Conservation (phyloP, 306 rosid species). For the Malus fusca region DNA sequence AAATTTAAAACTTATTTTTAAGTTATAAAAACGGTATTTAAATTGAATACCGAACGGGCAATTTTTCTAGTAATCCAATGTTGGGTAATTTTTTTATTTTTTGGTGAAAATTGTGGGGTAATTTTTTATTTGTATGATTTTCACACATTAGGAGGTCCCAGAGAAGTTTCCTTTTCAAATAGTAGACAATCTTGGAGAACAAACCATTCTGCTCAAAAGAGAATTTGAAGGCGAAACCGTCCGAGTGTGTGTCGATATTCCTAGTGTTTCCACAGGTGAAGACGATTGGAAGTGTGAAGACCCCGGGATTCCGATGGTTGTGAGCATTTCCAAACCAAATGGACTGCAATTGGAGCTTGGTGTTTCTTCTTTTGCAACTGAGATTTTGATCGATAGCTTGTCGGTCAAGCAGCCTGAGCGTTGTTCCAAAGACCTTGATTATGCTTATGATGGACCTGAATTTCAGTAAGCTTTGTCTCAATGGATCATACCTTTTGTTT, state of each 20-base stretch:
- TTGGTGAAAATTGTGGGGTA: background rate
- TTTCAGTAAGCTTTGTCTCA: conserved; percentile 42
- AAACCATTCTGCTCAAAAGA: conserved; percentile 64
- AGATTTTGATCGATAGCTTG: conserved; percentile 66
- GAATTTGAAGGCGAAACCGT: conserved; percentile 53
- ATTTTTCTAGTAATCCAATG: background rate
- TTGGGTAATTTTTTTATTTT: background rate
- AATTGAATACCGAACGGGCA: too few species aligned
- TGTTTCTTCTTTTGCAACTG: conserved; percentile 59
- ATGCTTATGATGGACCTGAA: conserved; percentile 82
- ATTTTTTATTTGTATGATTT: background rate
- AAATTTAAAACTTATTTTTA: too few species aligned
- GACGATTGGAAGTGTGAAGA: conserved; percentile 15
- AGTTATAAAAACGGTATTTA: too few species aligned
- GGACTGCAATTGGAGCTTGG: conserved; percentile 66
- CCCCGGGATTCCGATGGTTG: conserved; percentile 70
- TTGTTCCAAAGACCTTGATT: conserved; percentile 44
- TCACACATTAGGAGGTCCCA: conserved; percentile 17
- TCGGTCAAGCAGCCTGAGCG: conserved; percentile 44
- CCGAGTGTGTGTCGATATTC: conserved; percentile 67
- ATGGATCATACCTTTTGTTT: background rate
- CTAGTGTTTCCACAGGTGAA: conserved; percentile 26
- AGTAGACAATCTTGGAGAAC: conserved; percentile 64
- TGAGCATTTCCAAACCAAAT: conserved; percentile 46
- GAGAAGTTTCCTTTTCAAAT: conserved; percentile 66